Evolutionary conservation across 2,329 filamentous ascomycete species (phyloP), one percentile per base, ranked within the genome.

Genomic region (Fusarium goolgardi): DNA sequence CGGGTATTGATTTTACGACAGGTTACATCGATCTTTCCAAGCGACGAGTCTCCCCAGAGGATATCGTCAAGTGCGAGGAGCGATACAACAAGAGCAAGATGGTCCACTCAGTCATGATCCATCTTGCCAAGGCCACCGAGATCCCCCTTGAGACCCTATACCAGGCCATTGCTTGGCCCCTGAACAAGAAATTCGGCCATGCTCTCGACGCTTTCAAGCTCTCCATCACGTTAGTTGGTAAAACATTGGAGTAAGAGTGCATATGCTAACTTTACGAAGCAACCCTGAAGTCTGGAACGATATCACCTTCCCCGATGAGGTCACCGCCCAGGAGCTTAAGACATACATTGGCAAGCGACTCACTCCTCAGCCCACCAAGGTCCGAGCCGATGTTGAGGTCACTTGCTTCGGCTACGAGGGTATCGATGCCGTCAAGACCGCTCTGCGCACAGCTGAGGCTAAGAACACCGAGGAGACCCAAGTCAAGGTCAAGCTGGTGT

Each of bases 51-150:
- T 97, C 94, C 43, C 92, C 96, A 44, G 96, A 99, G 80, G 96
- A 99, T 84, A 96, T 98, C 69, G 86, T 97, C 74, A 97, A 97
- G 84, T 99, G 96, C 80, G 96, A 99, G 80, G 96, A 99, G 85
- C 90, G 96, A 74, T 99, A 97, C 87, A 99, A 99, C 88, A 99
- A 99, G 90, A 93, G 93, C 85, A 99, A 99, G 86, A 96, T 97
- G 86, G 96, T 98, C 40, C 96, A 99, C 82, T 96, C 93, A 55
- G 97, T 99, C 81, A 95, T 99, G 92, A 91, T 95, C 80, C 96
- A 99, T 81, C 96, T 99, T 67, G 95, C 96, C 72, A 94, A 99
- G 84, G 97, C 97, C 87, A 97, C 94, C 43, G 90, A 92, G 78
- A 92, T 90, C 31, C 94, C 95, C n/a, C 96, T 99, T 77, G 93